Conservation (phyloP, 2,329 filamentous ascomycete species). For the Fusarium foetens region DNA sequence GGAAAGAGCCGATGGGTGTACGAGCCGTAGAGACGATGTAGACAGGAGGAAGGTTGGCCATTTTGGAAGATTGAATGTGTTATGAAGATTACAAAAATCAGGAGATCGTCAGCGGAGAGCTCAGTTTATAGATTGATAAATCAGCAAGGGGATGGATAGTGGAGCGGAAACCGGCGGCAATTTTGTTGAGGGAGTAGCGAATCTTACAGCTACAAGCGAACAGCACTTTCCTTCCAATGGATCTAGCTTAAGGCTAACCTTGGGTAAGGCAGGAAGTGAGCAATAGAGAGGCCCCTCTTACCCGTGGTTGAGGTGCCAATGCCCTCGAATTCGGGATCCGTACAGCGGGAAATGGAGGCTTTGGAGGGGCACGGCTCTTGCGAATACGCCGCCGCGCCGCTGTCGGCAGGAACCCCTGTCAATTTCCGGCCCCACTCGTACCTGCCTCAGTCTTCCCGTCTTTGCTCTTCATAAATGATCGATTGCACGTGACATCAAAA, state of each 20-base stretch:
- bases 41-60: slow-evolving; percentile 85
- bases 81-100: slow-evolving; percentile 17
- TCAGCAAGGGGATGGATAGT: slow-evolving; percentile 2
- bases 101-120: slow-evolving; percentile 17
- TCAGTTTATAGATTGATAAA: slow-evolving; percentile 27
- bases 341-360: slow-evolving; percentile 24
- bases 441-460: slow-evolving; percentile 19
- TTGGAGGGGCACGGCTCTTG: slow-evolving; percentile 43
- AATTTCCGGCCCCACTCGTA: slow-evolving; percentile 35
- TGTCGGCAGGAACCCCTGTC: slow-evolving; percentile 39
- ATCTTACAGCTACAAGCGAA: slow-evolving; percentile 19
- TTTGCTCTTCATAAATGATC: not conserved
- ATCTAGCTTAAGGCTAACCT: slow-evolving; percentile 12
- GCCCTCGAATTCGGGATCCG: slow-evolving; percentile 32
- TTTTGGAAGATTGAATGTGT: slow-evolving; percentile 54
- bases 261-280: not conserved
- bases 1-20: slow-evolving; percentile 93
- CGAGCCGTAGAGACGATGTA: slow-evolving; percentile 95
- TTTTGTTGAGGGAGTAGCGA: slow-evolving; percentile 35
- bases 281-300: slow-evolving; percentile 25
- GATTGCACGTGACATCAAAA: slow-evolving; percentile 46
- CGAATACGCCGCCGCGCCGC: slow-evolving; percentile 43
- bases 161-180: slow-evolving; percentile 35
- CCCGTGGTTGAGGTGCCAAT: slow-evolving; percentile 6
- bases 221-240: slow-evolving; percentile 14